Base-by-base conservation (phyloP, 306 rosid genomes). In the Elaeagnus macrophylla region DNA sequence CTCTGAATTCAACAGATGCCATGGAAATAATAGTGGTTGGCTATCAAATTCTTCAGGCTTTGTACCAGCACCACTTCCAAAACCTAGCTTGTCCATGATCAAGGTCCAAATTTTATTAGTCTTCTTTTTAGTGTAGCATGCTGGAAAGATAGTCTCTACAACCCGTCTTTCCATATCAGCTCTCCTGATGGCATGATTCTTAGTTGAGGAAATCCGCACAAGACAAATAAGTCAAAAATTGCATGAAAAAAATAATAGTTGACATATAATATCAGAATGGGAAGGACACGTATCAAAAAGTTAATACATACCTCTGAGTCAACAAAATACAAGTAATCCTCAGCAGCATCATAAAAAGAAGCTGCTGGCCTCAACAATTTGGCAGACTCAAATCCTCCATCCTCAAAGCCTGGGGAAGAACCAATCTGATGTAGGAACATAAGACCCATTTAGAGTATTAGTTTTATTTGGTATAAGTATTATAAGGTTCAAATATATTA, bases 131-230 rank as follows among this genome's bases (percentile, higher is more conserved):
- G 77, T 18, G 52, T 61, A 25, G 20, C 60, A 73, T 44, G 66
- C 51, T 13, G 97, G 97, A 73, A 66, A 72, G 60, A 90, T 55
- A 62, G 97, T 91, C 64, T 84, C 89, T 57, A 91, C 61, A 41
- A 62, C 46, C 50, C 95, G 83, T 59, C 71, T 65, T 59, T 55
- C 70, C 81, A 91, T 65, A 75, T 86, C 85, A 67, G 87, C 97
- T 76, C 75, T 91, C 82, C 97, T 78, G 56, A 91, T 80, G 53
- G 89, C 96, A 82, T 80, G 93, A 77, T 91, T 91, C 97, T 91
- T 43, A 68, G 73, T 36, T 61, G 64, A 76, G 61, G 47, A 52
- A 54, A 80, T 72, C 55, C 54, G 53, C 54, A 68, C 46, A 64
- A 37, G 37, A 44, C 41, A 58, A 61, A 62, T 53, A 48, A 41